Evolutionary conservation across 2,329 filamentous ascomycete genomes (phyloP).

Genomic region (Fusarium sterilihyphosum): DNA sequence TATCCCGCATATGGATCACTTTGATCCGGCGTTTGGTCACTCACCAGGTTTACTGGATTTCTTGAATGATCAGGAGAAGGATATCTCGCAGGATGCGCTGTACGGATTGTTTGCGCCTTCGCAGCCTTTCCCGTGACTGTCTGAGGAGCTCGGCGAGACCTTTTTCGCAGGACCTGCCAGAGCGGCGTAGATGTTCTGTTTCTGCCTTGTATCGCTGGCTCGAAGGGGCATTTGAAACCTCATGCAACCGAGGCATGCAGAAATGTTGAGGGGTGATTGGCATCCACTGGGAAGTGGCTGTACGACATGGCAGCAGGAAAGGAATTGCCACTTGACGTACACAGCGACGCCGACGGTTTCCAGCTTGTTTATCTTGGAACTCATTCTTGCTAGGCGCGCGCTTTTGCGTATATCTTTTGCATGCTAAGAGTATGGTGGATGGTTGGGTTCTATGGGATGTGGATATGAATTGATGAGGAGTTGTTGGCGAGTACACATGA

Average conservation of each 20-base stretch:
- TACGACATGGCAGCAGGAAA: neutral
- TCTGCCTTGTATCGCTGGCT: neutral
- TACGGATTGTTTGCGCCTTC: slow-evolving; percentile 46
- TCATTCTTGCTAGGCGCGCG: no score
- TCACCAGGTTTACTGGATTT: slow-evolving; percentile 43
- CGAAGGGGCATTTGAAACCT: neutral
- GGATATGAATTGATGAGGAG: slow-evolving; percentile 22
- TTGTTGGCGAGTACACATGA: neutral
- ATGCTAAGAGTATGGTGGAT: neutral
- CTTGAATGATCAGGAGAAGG: slow-evolving; percentile 46
- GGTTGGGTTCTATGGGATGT: neutral
- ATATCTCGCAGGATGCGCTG: slow-evolving; percentile 46
- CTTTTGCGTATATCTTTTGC: neutral
- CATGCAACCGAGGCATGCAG: neutral
- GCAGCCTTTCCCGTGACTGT: slow-evolving; percentile 44
- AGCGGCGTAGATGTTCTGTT: slow-evolving; percentile 8
- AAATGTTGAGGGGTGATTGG: fast-evolving
- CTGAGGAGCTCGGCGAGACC: slow-evolving; percentile 31
- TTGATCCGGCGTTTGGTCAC: slow-evolving; percentile 38
- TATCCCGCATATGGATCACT: slow-evolving; percentile 39
- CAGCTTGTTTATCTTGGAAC: neutral
- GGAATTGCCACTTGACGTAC: neutral
- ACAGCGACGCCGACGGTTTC: neutral
- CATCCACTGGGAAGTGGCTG: neutral
- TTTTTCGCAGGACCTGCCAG: slow-evolving; percentile 24